phyloP scores from a whole-genome alignment of 306 rosid species.

The Erythrophleum fordii region DNA sequence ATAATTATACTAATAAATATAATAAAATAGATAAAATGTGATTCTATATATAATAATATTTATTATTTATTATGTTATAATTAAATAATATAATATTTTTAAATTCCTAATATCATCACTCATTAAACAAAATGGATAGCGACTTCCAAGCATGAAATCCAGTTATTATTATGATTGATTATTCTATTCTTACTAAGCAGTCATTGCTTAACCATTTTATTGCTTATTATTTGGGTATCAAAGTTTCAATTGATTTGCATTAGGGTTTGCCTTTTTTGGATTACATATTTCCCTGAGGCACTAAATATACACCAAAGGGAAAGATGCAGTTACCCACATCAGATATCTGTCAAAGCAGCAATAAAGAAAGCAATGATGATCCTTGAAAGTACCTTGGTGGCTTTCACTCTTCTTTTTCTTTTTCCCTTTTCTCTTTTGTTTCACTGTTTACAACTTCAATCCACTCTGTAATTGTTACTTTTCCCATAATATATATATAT shows the following conservation, averaged over 20 bases:
- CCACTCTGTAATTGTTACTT: constrained; percentile 38
- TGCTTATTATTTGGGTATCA: constrained; percentile 26
- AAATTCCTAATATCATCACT: background rate
- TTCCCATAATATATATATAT: constrained; percentile 8
- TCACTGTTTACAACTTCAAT: constrained; percentile 31
- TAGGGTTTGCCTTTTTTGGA: background rate
- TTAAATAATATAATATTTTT: background rate
- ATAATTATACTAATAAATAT: background rate
- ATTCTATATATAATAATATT: too few relatives aligned
- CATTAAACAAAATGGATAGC: constrained; percentile 1
- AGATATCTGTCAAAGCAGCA: constrained; percentile 39
- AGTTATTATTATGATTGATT: constrained; percentile 32
- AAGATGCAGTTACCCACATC: constrained; percentile 12
- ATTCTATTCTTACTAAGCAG: constrained; percentile 10
- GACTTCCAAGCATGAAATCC: constrained; percentile 55
- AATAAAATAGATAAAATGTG: background rate
- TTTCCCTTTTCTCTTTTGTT: constrained; percentile 28
- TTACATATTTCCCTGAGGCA: constrained; percentile 26
- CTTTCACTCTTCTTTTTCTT: constrained; percentile 44
- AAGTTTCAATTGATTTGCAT: background rate
- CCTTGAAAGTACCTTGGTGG: constrained; percentile 48
- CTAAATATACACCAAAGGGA: constrained; percentile 19
- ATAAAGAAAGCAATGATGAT: constrained; percentile 55
- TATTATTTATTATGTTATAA: background rate
- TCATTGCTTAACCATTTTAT: constrained; percentile 33